phyloP scores from a whole-genome alignment of 495 filamentous ascomycete genomes.

The Neurospora sp. region DNA sequence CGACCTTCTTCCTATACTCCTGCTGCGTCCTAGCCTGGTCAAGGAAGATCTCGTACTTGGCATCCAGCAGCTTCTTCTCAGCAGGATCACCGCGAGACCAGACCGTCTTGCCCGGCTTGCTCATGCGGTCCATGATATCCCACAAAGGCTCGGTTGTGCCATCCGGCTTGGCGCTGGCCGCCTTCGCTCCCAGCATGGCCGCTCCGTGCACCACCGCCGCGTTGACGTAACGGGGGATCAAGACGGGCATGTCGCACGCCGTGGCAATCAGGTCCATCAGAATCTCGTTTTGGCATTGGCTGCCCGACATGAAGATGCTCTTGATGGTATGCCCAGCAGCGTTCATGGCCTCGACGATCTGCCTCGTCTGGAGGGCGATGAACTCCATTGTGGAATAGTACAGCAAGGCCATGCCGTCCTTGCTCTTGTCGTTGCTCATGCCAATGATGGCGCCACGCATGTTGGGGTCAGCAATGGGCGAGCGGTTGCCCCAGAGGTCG shows the following conservation, averaged over 20 bases:
- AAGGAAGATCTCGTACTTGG: slow-evolving; percentile 80
- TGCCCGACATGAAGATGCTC: slow-evolving; percentile 97
- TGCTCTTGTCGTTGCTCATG: slow-evolving; percentile 69
- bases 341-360: slow-evolving; percentile 94
- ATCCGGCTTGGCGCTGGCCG: slow-evolving; percentile 63
- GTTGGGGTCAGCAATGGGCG: slow-evolving; percentile 78
- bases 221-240: slow-evolving; percentile 84
- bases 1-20: slow-evolving; percentile 57
- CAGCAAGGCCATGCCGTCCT: slow-evolving; percentile 77
- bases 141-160: slow-evolving; percentile 81
- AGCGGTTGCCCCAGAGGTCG: slow-evolving; percentile 95
- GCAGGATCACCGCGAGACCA: slow-evolving; percentile 55
- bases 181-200: slow-evolving; percentile 94
- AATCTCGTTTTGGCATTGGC: slow-evolving; percentile 90
- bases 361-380: slow-evolving; percentile 89
- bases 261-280: slow-evolving; percentile 85
- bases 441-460: slow-evolving; percentile 89
- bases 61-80: slow-evolving; percentile 68
- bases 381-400: slow-evolving; percentile 96
- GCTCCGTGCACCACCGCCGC: slow-evolving; percentile 96
- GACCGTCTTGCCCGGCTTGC: slow-evolving; percentile 80
- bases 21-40: slow-evolving; percentile 69
- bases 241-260: slow-evolving; percentile 79
- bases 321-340: slow-evolving; percentile 68
- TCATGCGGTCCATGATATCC: slow-evolving; percentile 97